Conservation (phyloP, 495 filamentous ascomycete species). For the Lepidopterella palustris region DNA sequence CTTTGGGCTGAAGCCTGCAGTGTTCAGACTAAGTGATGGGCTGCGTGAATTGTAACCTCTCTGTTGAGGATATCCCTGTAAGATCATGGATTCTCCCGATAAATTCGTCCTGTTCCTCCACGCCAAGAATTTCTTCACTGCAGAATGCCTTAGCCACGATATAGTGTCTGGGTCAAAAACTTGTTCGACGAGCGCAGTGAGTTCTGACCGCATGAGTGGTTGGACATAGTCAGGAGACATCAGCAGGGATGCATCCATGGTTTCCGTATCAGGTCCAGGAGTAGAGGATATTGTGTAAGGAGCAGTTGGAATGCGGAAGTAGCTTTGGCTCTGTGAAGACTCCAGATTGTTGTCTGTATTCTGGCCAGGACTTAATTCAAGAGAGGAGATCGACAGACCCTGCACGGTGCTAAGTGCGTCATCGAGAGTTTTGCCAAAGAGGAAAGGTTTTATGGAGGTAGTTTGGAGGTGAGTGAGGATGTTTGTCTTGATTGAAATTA, state of each 20-base stretch:
- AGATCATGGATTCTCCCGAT: slow-evolving; percentile 14
- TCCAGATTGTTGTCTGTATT: not conserved
- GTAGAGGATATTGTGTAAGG: slow-evolving; percentile 81
- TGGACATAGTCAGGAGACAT: slow-evolving; percentile 93
- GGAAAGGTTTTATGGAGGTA: slow-evolving; percentile 60
- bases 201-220: slow-evolving; percentile 73
- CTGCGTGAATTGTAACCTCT: slow-evolving; percentile 9
- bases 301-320: slow-evolving; percentile 18
- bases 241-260: slow-evolving; percentile 89
- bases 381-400: slow-evolving; percentile 8
- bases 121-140: slow-evolving; percentile 73
- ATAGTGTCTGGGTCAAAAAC: slow-evolving; percentile 75
- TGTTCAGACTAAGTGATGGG: slow-evolving; percentile 13
- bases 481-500: slow-evolving; percentile 55
- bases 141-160: slow-evolving; percentile 78
- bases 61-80: slow-evolving; percentile 14
- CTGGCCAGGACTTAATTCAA: not conserved
- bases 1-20: slow-evolving; percentile 12
- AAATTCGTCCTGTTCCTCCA: slow-evolving; percentile 21
- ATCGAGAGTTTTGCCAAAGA: slow-evolving; percentile 46
- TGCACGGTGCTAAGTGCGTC: slow-evolving; percentile 18
- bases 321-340: slow-evolving; percentile 2
- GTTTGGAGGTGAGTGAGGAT: slow-evolving; percentile 54
- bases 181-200: slow-evolving; percentile 59
- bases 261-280: slow-evolving; percentile 68